Percentiles rank a stretch among this genome's conserved stretches.
Evolutionary conservation across 352 stramenopile species (phyloP).

Genomic region (Globisporangium ultimum): DNA sequence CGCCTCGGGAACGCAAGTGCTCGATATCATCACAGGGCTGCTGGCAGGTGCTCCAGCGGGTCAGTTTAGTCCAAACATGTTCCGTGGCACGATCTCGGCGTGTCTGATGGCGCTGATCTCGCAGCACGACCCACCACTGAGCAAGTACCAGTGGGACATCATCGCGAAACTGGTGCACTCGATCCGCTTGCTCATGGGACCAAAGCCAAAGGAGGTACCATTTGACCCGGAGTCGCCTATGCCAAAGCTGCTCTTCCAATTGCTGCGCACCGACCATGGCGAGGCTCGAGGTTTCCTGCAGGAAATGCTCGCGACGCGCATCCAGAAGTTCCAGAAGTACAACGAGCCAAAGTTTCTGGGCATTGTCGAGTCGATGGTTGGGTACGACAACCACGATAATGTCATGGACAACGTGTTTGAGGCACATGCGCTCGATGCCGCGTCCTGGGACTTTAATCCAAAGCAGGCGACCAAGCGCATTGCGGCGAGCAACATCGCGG

Average conservation of each 20-base stretch:
- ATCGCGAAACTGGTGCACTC: constrained; percentile 52
- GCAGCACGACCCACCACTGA: constrained; percentile 23
- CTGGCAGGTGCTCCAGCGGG: constrained; percentile 45
- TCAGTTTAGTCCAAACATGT: constrained; percentile 71
- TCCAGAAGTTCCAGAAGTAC: constrained; percentile 57
- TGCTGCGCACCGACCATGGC: constrained; percentile 31
- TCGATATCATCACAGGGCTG: constrained; percentile 63
- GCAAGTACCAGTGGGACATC: constrained; percentile 48
- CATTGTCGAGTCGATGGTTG: constrained; percentile 45
- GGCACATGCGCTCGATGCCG: constrained; percentile 30
- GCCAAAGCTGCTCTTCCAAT: constrained; percentile 52
- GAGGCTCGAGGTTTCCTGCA: constrained; percentile 32
- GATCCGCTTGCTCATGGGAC: constrained; percentile 38
- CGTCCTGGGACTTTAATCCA: constrained; percentile 26
- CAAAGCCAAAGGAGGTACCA: constrained; percentile 14
- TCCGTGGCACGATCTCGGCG: constrained; percentile 47
- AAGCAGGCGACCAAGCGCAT: constrained; percentile 19
- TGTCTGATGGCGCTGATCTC: constrained; percentile 45
- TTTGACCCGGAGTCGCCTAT: constrained; percentile 43
- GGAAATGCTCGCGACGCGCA: constrained; percentile 42
- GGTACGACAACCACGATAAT: constrained; percentile 29
- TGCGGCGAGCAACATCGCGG: constrained; percentile 19
- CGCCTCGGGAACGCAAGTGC: constrained; percentile 56
- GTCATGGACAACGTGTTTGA: constrained; percentile 36
- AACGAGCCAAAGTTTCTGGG: constrained; percentile 36